Conservation (phyloP, 169 alveolate genomes). For the Miamiensis avidus region DNA sequence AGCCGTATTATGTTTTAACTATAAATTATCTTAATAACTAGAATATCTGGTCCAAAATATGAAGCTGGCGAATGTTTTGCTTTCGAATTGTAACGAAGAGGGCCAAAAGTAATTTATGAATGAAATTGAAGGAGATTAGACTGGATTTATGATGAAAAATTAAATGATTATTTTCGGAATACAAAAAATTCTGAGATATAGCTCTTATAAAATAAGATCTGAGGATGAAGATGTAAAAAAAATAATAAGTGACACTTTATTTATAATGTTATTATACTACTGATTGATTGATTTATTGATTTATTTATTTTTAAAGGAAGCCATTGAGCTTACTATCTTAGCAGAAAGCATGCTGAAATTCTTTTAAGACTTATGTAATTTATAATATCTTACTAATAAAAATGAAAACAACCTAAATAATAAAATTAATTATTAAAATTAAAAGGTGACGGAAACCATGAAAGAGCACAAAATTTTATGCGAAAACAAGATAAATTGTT, state of each 20-base stretch:
- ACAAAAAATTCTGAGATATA: neutral
- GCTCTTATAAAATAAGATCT: neutral
- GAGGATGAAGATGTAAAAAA: neutral
- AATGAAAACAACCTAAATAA: no score
- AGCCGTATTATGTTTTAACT: neutral
- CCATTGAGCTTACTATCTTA: neutral
- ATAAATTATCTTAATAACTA: no score
- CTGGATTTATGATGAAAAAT: neutral
- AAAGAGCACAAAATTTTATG: neutral
- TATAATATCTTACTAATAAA: no score
- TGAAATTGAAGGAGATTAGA: neutral
- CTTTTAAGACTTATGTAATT: neutral
- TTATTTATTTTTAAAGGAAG: no score
- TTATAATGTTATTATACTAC: no score
- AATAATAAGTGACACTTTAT: no score
- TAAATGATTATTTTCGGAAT: neutral
- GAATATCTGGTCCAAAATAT: neutral
- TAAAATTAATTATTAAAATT: no score
- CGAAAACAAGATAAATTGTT: neutral
- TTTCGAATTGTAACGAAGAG: neutral
- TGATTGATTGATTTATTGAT: no score
- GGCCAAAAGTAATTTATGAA: neutral
- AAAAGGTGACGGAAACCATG: neutral
- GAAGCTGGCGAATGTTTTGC: neutral
- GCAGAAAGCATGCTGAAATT: neutral